phyloP scores from a whole-genome alignment of 306 rosid species.

The Cicer bijugum region DNA sequence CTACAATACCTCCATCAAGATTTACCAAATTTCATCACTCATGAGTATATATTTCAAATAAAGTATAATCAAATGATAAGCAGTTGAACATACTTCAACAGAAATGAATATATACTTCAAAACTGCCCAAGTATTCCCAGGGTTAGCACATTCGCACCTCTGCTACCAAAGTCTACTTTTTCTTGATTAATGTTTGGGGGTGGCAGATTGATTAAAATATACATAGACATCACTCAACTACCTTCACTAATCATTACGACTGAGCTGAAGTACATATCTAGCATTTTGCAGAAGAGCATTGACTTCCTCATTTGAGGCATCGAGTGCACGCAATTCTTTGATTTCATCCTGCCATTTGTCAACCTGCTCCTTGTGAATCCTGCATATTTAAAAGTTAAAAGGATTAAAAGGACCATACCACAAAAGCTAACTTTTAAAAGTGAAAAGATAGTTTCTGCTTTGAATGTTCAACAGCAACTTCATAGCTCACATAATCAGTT shows the following conservation, averaged over 20 bases:
- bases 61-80: conserved; percentile 24
- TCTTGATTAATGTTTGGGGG: conserved; percentile 18
- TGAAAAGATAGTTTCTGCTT: conserved; percentile 11
- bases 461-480: background rate
- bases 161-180: background rate
- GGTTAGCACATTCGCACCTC: background rate
- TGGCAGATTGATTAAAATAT: background rate
- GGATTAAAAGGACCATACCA: conserved; percentile 6
- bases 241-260: conserved; percentile 58
- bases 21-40: conserved; percentile 4
- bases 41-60: background rate
- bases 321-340: conserved; percentile 64
- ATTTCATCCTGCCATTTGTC: conserved; percentile 91
- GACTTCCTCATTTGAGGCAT: conserved; percentile 78
- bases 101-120: conserved; percentile 9
- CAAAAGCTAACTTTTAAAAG: background rate
- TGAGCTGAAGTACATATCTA: conserved; percentile 63
- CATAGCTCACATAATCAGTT: conserved; percentile 65
- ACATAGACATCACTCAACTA: conserved; percentile 33
- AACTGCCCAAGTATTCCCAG: conserved; percentile 5
- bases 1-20: background rate
- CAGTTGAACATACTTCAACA: conserved; percentile 9
- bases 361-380: conserved; percentile 77
- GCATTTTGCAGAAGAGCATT: conserved; percentile 70
- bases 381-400: conserved; percentile 35